phyloP scores from a whole-genome alignment of 495 filamentous ascomycete species.

The Podospora sp. region DNA sequence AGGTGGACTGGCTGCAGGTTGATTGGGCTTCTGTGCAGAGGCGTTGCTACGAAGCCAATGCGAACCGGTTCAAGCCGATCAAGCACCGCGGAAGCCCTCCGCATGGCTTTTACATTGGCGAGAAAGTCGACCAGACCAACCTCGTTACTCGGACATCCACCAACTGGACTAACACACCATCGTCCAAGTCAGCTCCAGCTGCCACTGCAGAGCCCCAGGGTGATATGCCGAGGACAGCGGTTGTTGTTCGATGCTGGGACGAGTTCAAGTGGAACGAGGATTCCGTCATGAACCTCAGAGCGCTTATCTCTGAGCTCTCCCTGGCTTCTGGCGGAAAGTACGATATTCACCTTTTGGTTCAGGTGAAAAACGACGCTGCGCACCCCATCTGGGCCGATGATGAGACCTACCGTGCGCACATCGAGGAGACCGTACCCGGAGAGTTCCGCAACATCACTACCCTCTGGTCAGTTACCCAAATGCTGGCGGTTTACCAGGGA shows the following conservation, averaged over 20 bases:
- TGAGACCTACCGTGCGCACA: conserved; percentile 56
- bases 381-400: conserved; percentile 66
- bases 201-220: conserved; percentile 26
- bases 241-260: conserved; percentile 76
- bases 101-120: conserved; percentile 48
- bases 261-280: conserved; percentile 69
- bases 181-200: conserved; percentile 2
- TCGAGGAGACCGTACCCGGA: conserved; percentile 72
- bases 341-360: conserved; percentile 76
- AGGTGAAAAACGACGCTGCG: conserved; percentile 67
- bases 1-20: conserved; percentile 73
- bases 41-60: conserved; percentile 69
- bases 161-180: conserved; percentile 47
- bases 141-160: conserved; percentile 34
- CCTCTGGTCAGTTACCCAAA: conserved; percentile 90
- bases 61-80: conserved; percentile 62
- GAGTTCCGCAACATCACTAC: conserved; percentile 89
- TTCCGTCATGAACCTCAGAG: conserved; percentile 69
- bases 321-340: conserved; percentile 79
- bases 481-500: conserved; percentile 83
- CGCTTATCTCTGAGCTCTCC: conserved; percentile 74
- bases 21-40: conserved; percentile 76
- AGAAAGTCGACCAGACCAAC: conserved; percentile 19
- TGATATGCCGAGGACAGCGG: conserved; percentile 61
- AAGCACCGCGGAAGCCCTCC: conserved; percentile 39